A percentile compares a stretch with the other conserved stretches of the same genome.
Conservation (phyloP, 148 eudicot genomes). For the Rhododendron mucronatum region DNA sequence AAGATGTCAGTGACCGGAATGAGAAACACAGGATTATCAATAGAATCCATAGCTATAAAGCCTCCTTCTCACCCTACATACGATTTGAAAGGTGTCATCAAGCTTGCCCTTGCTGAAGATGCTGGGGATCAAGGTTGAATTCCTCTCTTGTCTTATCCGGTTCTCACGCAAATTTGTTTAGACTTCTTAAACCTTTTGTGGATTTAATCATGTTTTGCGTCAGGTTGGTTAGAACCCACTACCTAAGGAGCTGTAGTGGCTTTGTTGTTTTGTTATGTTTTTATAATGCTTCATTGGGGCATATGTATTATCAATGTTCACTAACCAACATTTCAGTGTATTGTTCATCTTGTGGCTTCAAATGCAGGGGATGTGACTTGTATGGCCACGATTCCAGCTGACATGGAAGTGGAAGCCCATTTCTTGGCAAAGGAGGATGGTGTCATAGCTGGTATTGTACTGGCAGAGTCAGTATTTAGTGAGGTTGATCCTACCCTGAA, state of each 20-base stretch:
- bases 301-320: background rate
- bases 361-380: constrained; percentile 84
- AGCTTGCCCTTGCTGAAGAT: constrained; percentile 90
- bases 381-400: constrained; percentile 78
- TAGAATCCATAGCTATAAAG: constrained; percentile 24
- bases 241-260: background rate
- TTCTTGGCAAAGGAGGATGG: constrained; percentile 94
- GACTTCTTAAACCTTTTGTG: background rate
- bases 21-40: constrained; percentile 16
- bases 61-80: constrained; percentile 91
- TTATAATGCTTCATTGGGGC: background rate
- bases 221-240: background rate
- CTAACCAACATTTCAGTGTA: background rate
- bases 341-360: background rate
- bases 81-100: constrained; percentile 79
- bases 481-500: constrained; percentile 85
- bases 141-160: background rate
- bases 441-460: constrained; percentile 73
- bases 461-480: constrained; percentile 82
- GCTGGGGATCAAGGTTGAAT: constrained; percentile 66
- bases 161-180: background rate
- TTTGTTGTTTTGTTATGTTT: background rate
- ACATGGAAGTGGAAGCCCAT: constrained; percentile 87
- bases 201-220: background rate
- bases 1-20: constrained; percentile 30